A percentile compares a stretch with the other conserved stretches of the same genome.
Conservation (phyloP, 2,329 filamentous ascomycete genomes). For the Periconia digitata region DNA sequence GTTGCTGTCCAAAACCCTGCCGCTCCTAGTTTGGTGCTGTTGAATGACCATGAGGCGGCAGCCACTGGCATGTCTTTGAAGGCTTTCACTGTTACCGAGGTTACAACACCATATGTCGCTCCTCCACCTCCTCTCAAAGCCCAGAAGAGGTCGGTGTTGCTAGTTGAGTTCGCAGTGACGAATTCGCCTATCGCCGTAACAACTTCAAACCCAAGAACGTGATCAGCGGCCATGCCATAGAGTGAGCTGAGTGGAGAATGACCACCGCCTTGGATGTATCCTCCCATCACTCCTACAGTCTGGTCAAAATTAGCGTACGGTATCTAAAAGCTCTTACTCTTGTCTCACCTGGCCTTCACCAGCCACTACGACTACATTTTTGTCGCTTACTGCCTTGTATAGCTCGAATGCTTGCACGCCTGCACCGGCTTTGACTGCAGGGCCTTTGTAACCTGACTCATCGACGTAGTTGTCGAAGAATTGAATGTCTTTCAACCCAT, state of each 20-base stretch:
- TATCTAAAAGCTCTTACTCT: no score
- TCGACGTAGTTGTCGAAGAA: conserved; percentile 25
- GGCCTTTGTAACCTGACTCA: conserved; percentile 27
- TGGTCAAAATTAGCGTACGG: conserved; percentile 3
- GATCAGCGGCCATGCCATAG: conserved; percentile 40
- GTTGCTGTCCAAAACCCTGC: conserved; percentile 31
- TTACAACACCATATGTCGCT: conserved; percentile 29
- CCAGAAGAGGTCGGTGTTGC: conserved; percentile 27
- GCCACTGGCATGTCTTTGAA: conserved; percentile 27
- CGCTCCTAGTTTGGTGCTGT: conserved; percentile 27
- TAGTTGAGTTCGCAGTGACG: conserved; percentile 21
- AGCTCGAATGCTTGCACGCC: conserved; percentile 31
- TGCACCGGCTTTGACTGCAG: conserved; percentile 29
- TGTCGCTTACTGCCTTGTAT: conserved; percentile 27
- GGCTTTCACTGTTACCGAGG: conserved; percentile 27
- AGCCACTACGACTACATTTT: conserved; percentile 25
- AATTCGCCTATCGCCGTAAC: conserved; percentile 26
- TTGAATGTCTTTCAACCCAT: conserved; percentile 30
- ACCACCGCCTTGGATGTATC: conserved; percentile 51
- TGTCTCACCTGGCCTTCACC: conserved; percentile 23
- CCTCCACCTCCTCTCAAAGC: conserved; percentile 31
- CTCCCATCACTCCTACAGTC: conserved; percentile 52
- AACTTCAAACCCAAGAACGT: conserved; percentile 28
- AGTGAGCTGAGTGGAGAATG: conserved; percentile 54
- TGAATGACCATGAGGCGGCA: conserved; percentile 32